Percentiles rank a stretch among this genome's conserved stretches.
phyloP scores from a whole-genome alignment of 2,329 filamentous ascomycete species.

The Ambrosiella xylebori region DNA sequence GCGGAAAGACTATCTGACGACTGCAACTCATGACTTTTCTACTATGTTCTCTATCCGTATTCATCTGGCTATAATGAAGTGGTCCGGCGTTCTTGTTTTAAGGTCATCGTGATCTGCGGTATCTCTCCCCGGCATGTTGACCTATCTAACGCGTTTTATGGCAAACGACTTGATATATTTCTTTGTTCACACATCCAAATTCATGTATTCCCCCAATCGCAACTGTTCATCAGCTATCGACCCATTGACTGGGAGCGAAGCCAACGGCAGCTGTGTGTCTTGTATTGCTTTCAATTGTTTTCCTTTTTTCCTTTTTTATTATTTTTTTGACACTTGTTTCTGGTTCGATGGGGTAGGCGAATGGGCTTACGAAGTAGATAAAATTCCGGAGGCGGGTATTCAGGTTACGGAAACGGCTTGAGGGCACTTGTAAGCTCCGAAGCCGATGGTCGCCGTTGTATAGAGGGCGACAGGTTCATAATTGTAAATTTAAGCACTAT shows the following conservation, averaged over 20 bases:
- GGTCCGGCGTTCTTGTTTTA: slow-evolving; percentile 2
- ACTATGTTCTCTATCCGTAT: neutral
- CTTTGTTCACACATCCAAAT: slow-evolving; percentile 1
- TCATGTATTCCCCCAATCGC: neutral
- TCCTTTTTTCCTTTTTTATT: too few species aligned
- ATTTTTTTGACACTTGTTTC: too few species aligned
- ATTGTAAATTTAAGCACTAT: too few species aligned
- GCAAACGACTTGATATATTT: slow-evolving; percentile 3
- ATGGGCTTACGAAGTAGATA: too few species aligned
- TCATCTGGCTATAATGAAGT: neutral
- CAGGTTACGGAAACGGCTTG: too few species aligned
- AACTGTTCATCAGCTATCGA: neutral
- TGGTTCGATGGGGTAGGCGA: too few species aligned
- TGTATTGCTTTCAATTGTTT: too few species aligned
- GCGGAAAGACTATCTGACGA: neutral
- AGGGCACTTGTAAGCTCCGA: too few species aligned
- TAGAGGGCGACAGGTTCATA: too few species aligned
- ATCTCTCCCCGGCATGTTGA: neutral
- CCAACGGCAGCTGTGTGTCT: neutral
- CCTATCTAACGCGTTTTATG: slow-evolving; percentile 1
- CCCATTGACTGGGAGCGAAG: neutral
- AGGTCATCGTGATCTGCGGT: neutral
- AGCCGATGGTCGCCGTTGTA: too few species aligned
- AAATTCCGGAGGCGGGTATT: too few species aligned
- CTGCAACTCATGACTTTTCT: neutral